A percentile compares a stretch with the other conserved stretches of the same genome.
Conservation (phyloP, 2,329 filamentous ascomycete genomes). For the Beauveria asiatica region DNA sequence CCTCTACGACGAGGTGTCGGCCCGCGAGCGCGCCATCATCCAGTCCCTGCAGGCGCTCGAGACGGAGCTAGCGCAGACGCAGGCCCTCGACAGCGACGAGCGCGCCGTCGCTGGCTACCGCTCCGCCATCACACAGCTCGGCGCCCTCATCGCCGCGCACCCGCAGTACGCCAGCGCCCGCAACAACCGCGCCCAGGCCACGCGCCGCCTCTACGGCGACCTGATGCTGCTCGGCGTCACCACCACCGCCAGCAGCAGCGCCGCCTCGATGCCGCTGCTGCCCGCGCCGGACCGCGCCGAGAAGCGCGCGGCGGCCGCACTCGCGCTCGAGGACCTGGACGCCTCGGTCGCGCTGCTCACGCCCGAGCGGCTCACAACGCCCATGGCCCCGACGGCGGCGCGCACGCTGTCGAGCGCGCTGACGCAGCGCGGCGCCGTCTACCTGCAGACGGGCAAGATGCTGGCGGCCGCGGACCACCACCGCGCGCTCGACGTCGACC, state of each 20-base stretch:
- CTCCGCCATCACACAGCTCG: constrained; percentile 39
- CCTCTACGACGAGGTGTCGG: constrained; percentile 42
- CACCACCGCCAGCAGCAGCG: constrained; percentile 22
- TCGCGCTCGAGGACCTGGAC: constrained; percentile 45
- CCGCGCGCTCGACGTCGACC: constrained; percentile 31
- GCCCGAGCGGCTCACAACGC: constrained; percentile 38
- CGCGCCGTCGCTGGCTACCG: constrained; percentile 36
- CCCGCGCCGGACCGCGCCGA: constrained; percentile 28
- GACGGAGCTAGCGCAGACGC: constrained; percentile 38
- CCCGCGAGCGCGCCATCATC: constrained; percentile 46
- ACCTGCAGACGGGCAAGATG: constrained; percentile 50
- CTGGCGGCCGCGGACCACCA: constrained; percentile 17
- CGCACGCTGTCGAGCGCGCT: constrained; percentile 61
- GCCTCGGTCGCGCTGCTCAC: constrained; percentile 50
- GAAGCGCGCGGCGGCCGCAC: constrained; percentile 29
- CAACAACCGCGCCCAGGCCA: constrained; percentile 66
- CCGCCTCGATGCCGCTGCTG: constrained; percentile 32
- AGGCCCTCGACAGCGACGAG: constrained; percentile 27
- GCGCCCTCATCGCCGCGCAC: constrained; percentile 45
- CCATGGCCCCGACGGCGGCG: constrained; percentile 55
- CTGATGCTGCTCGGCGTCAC: constrained; percentile 39
- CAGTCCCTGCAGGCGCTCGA: constrained; percentile 46
- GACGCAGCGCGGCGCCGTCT: constrained; percentile 61
- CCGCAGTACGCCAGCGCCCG: constrained; percentile 64
- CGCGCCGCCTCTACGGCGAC: constrained; percentile 55